Conservation (phyloP, 2,329 filamentous ascomycete genomes). For the Cladosporium sp. region DNA sequence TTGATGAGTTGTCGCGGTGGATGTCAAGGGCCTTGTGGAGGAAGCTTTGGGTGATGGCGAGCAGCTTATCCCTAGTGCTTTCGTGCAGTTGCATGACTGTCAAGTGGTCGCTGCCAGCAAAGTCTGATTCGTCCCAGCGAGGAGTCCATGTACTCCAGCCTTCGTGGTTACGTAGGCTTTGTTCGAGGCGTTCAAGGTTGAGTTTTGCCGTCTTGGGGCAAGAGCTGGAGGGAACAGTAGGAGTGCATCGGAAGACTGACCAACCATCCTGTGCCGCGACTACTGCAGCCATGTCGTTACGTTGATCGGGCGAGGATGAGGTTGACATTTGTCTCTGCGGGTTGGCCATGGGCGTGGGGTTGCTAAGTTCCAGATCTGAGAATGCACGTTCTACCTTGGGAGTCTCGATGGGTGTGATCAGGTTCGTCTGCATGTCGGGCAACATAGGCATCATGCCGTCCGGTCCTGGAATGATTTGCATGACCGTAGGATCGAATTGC, state of each 20-base stretch:
- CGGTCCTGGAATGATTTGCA: conserved; percentile 32
- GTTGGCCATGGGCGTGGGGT: conserved; percentile 39
- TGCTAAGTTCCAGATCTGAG: conserved; percentile 44
- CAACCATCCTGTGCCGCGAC: conserved; percentile 49
- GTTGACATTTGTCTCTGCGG: conserved; percentile 40
- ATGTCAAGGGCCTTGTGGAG: conserved; percentile 67
- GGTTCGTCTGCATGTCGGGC: conserved; percentile 38
- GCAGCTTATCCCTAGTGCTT: conserved; percentile 61
- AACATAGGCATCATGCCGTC: conserved; percentile 45
- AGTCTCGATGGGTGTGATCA: conserved; percentile 45
- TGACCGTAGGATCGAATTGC: conserved; percentile 40
- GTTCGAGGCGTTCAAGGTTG: conserved; percentile 49
- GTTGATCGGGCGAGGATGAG: conserved; percentile 15
- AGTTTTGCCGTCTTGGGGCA: conserved; percentile 49
- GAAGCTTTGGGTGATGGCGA: conserved; percentile 68
- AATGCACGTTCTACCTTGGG: conserved; percentile 45
- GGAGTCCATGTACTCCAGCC: conserved; percentile 50
- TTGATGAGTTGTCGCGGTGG: conserved; percentile 47
- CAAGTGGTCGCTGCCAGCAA: conserved; percentile 43
- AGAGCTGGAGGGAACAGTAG: conserved; percentile 43
- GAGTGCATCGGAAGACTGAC: conserved; percentile 51
- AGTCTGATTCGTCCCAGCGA: conserved; percentile 47
- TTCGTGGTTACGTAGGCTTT: conserved; percentile 49
- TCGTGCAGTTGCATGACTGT: conserved; percentile 48
- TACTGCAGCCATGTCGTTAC: conserved; percentile 44